Conservation (phyloP, 179 eudicot genomes). For the Silene noctiflora region DNA sequence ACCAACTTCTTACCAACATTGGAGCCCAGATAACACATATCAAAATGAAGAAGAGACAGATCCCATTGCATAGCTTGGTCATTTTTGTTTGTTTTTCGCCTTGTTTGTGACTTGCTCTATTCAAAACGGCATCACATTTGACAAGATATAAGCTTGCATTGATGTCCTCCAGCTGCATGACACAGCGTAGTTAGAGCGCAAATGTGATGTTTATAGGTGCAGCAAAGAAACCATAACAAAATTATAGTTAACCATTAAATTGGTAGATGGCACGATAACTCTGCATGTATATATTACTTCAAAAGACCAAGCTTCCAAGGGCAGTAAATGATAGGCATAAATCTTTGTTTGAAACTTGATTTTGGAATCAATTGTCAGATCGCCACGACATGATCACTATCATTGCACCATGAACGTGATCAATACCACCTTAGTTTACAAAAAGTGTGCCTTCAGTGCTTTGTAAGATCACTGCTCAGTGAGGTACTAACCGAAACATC, state of each 20-base stretch:
- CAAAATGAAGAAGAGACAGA: slow-evolving; percentile 85
- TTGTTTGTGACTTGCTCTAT: slow-evolving; percentile 79
- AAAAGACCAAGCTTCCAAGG: neutral
- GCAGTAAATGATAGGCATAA: neutral
- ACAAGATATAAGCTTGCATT: slow-evolving; percentile 98
- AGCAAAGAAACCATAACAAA: neutral
- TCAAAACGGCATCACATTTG: slow-evolving; percentile 81
- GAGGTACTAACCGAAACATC: neutral
- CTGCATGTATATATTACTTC: slow-evolving; percentile 2
- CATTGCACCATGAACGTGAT: neutral
- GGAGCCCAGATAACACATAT: slow-evolving; percentile 99
- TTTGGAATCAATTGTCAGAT: neutral
- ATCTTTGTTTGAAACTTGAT: neutral
- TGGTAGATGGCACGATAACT: neutral
- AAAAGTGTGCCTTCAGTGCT: neutral
- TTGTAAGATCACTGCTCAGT: neutral
- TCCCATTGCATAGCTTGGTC: slow-evolving; percentile 92
- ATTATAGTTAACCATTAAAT: neutral
- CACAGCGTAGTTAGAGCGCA: slow-evolving; percentile 4
- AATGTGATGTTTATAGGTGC: slow-evolving; percentile 2
- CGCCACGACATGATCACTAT: neutral
- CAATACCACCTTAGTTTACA: neutral
- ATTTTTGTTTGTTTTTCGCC: slow-evolving; percentile 86
- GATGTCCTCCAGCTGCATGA: slow-evolving; percentile 86
- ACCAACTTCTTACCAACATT: slow-evolving; percentile 72